Evolutionary conservation across 208 protist species (phyloP), one percentile per base, ranked within the genome.

Genomic region (Crithidia brevicula): DNA sequence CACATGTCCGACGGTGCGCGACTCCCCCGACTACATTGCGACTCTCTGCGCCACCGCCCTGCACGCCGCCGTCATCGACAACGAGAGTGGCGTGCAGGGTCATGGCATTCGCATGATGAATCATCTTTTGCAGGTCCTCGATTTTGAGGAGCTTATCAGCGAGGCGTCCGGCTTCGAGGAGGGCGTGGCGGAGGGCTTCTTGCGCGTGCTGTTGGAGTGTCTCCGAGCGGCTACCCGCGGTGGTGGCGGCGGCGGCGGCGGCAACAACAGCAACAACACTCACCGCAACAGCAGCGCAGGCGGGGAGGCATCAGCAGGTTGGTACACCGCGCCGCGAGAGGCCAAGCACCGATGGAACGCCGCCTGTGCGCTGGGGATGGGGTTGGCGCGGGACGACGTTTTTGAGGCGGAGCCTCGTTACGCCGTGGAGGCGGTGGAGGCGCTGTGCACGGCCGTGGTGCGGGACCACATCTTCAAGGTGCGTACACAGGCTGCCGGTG

Each of bases 51-150:
- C 82, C 45, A 77, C 82, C 6, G 88, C 88, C 6, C 78, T 90
- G 73, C 72, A 85, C 46, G 79, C 82, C 2, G 74, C 74, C 18
- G 68, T 83, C 25, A 69, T 66, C 1, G 74, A 81, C 53, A 65
- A 40, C 18, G 77, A 91, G 36, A 31, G 46, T 11, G 66, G 67
- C 3, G 77, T 95, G 52, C 79, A 83, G 28, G 66, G 84, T 4
- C 89, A 95, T 47, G 89, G 89, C 51, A 85, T 95, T 45, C 89
- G 89, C 62, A 93, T 95, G 82, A 95, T 95, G 74, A 81, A 77
- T 49, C 76, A 88, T 38, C 71, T 95, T 15, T 69, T 95, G 25
- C 69, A 73, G 34, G 67, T 71, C 27, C 77, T 95, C 10, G 74
- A 22, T 54, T 79, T 89, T 31, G 77, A 86, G 27, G 89, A 94